phyloP scores from a whole-genome alignment of 768 basidiomycete species.

The Lentinus tigrinus region DNA sequence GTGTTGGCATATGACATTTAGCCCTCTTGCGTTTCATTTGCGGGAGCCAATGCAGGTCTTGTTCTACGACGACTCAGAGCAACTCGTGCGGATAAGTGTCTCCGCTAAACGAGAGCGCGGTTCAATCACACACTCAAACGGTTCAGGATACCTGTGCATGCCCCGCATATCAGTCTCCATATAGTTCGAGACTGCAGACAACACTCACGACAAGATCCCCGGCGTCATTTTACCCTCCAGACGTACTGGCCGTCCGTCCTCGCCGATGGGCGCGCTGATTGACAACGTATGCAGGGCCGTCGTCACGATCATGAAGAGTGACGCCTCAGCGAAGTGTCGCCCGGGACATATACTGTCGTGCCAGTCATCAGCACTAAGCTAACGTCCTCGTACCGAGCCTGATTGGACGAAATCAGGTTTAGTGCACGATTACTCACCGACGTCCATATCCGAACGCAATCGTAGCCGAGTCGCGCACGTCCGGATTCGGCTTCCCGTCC shows the following conservation, averaged over 20 bases:
- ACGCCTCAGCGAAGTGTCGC: constrained; percentile 20
- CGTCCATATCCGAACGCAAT: constrained; percentile 27
- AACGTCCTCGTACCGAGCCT: no score
- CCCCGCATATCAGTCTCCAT: background rate
- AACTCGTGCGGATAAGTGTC: background rate
- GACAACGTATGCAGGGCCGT: constrained; percentile 19
- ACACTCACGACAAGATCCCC: background rate
- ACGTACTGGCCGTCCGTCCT: background rate
- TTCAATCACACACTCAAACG: background rate
- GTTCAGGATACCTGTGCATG: background rate
- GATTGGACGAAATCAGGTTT: background rate
- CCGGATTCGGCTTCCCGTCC: constrained; percentile 9
- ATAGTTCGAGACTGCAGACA: background rate
- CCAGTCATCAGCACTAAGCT: background rate
- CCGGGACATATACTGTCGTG: constrained; percentile 21
- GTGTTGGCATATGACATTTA: no score
- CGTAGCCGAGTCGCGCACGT: constrained; percentile 18
- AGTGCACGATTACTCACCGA: constrained; percentile 1
- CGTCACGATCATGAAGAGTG: constrained; percentile 21
- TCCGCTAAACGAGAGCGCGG: background rate
- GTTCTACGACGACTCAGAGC: background rate
- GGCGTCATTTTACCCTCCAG: background rate
- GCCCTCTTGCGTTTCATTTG: no score
- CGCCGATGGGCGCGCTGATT: constrained; percentile 11
- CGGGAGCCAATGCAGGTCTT: no score